Evolutionary conservation across 768 basidiomycete species (phyloP).

Genomic region (Lactarius psammicola): DNA sequence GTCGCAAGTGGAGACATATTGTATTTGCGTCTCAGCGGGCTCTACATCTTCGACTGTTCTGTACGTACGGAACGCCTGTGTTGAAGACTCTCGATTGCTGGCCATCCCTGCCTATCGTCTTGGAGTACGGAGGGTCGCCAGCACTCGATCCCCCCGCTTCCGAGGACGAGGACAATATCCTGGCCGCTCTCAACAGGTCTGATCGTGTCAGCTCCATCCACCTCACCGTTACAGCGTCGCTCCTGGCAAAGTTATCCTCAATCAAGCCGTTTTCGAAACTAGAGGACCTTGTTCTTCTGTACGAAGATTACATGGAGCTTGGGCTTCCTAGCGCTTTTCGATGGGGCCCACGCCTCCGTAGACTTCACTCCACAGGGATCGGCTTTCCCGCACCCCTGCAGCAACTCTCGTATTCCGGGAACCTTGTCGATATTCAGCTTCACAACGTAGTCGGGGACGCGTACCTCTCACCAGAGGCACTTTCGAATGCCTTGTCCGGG

Average conservation of each 20-base stretch:
- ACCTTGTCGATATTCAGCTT: background rate
- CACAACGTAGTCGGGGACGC: background rate
- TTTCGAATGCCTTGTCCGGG: too few species aligned
- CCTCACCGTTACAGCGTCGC: background rate
- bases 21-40: background rate
- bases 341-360: background rate
- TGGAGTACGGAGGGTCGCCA: background rate
- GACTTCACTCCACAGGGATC: background rate
- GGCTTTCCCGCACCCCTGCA: background rate
- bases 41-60: background rate
- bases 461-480: background rate
- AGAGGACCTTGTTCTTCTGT: background rate
- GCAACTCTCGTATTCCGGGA: fast-evolving
- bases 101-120: background rate
- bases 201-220: background rate
- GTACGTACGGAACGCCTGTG: background rate
- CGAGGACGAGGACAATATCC: background rate
- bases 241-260: background rate
- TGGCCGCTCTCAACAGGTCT: background rate
- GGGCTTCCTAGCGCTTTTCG: background rate
- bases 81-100: background rate
- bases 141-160: background rate
- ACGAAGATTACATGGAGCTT: background rate
- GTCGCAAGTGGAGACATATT: background rate
- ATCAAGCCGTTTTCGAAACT: background rate